Evolutionary conservation across 805 yeast genomes (phyloP), one percentile per base, ranked within the genome.

Genomic region (Saccharomycopsis fibuligera): DNA sequence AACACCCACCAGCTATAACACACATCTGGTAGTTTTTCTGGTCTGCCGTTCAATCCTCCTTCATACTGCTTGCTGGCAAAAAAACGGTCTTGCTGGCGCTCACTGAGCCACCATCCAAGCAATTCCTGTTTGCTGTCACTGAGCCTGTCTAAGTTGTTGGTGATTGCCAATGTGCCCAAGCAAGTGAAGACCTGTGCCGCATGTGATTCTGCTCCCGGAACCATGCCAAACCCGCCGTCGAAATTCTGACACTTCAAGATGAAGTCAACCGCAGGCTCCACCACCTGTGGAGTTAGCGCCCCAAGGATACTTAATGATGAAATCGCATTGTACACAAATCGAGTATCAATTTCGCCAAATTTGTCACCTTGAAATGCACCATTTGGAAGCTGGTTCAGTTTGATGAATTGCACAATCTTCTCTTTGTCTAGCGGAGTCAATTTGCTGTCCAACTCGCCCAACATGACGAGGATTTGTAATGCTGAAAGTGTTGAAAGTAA

Each of bases 1-100:
- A 89, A 63, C 8, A 89, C 95, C 99, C 99, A 93, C 96, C 97
- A 93, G 57, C 93, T 81, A 62, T 93, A 93, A 62, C 99, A 93
- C n/a, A 87, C 96, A 64, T 93, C 99, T 0, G 98, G 96, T 17
- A 88, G 67, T 62, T 93, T 93, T 51, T 93, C 96, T 0, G 98
- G 96, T 44, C 99, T 75, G 0, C 99, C 99, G 61, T 93, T 93
- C 48, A 93, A 71, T 0, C 99, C 99, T 4, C 99, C 99, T 25
- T 74, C 74, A 33, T 39, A 48, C 30, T 47, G 49, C n/a, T 33
- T 4, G 76, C 73, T 25, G 33, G 39, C 35, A 30, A 35, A 38
- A 35, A 42, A 51, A 21, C 35, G n/a, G 16, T 68, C 69, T 6
- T 87, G 75, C 64, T 93, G 99, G 50, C 99, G 70, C 61, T 93